A percentile compares a stretch with the other conserved stretches of the same genome.
Conservation (phyloP, 192 early-diverging fungal species). For the Diversispora epigaea region DNA sequence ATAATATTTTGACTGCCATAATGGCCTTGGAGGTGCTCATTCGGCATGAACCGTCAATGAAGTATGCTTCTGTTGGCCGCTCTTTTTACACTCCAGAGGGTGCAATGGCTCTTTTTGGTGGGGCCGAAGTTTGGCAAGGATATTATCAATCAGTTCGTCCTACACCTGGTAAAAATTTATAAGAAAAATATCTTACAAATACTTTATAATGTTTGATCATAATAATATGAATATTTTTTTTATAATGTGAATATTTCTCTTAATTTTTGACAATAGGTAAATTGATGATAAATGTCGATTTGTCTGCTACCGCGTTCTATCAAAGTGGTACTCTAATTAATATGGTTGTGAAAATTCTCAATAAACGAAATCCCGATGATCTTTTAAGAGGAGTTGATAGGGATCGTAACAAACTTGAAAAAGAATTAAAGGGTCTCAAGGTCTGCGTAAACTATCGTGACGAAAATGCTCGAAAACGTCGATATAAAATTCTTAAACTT, state of each 20-base stretch:
- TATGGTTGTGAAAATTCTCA: slow-evolving; percentile 66
- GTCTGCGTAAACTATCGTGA: slow-evolving; percentile 62
- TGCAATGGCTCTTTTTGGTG: slow-evolving; percentile 54
- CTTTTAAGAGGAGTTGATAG: slow-evolving; percentile 52
- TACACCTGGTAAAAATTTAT: slow-evolving; percentile 27
- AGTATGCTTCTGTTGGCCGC: slow-evolving; percentile 76
- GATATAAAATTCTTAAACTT: slow-evolving; percentile 70
- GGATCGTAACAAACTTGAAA: slow-evolving; percentile 51
- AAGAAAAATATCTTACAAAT: too few species aligned
- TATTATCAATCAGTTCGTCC: slow-evolving; percentile 85
- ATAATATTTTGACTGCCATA: slow-evolving; percentile 45
- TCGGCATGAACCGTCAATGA: slow-evolving; percentile 76
- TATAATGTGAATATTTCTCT: too few species aligned
- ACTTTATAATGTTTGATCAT: too few species aligned
- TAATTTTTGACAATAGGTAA: not conserved
- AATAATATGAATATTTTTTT: too few species aligned
- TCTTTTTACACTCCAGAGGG: slow-evolving; percentile 88
- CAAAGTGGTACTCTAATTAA: slow-evolving; percentile 68
- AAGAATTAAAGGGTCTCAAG: slow-evolving; percentile 50
- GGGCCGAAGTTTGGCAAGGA: slow-evolving; percentile 90
- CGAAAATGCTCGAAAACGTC: slow-evolving; percentile 60
- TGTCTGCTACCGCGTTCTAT: slow-evolving; percentile 68
- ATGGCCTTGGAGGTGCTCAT: slow-evolving; percentile 80
- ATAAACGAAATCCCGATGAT: slow-evolving; percentile 47
- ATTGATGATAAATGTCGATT: slow-evolving; percentile 76